A percentile compares a stretch with the other conserved stretches of the same genome.
phyloP scores from a whole-genome alignment of 176 grass and related monocot genomes.

The Aegilops bicornis region DNA sequence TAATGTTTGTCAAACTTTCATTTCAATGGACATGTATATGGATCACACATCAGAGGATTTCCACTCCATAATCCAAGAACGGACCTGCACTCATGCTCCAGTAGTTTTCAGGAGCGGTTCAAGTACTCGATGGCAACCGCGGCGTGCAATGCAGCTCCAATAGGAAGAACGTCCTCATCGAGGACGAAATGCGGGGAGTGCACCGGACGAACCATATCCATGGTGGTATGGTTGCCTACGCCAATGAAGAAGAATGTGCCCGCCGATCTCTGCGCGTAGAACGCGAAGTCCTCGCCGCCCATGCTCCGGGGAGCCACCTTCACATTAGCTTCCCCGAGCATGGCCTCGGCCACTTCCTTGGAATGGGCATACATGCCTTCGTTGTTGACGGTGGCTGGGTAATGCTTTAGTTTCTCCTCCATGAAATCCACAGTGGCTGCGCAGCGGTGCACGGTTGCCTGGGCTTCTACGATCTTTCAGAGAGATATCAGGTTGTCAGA shows the following conservation, averaged over 20 bases:
- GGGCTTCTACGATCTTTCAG: slow-evolving; percentile 46
- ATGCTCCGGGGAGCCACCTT: not conserved
- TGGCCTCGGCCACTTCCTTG: slow-evolving; percentile 32
- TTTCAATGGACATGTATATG: too few relatives aligned
- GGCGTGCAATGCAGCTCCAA: slow-evolving; percentile 68
- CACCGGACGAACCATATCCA: not conserved
- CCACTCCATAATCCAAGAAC: too few relatives aligned
- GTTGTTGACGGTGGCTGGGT: slow-evolving; percentile 53
- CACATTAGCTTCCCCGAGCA: slow-evolving; percentile 47
- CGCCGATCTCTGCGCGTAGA: slow-evolving; percentile 40
- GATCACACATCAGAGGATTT: too few relatives aligned
- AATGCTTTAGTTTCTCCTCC: slow-evolving; percentile 41
- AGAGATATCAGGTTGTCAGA: not conserved
- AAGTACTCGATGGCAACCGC: slow-evolving; percentile 54
- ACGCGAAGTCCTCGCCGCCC: slow-evolving; percentile 63
- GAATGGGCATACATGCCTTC: slow-evolving; percentile 43
- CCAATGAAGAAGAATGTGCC: slow-evolving; percentile 49
- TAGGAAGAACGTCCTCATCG: slow-evolving; percentile 42
- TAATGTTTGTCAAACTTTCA: too few relatives aligned
- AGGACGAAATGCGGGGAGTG: slow-evolving; percentile 62
- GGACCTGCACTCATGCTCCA: too few relatives aligned
- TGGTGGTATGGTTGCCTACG: slow-evolving; percentile 30
- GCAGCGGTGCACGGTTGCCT: slow-evolving; percentile 49
- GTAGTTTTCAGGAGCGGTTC: slow-evolving; percentile 9
- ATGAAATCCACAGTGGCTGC: slow-evolving; percentile 56